These are phyloP conservation scores for Speleostelium caveatum DNA, from an alignment of 78 protist genomes.

Conservation along the genomic window DNA sequence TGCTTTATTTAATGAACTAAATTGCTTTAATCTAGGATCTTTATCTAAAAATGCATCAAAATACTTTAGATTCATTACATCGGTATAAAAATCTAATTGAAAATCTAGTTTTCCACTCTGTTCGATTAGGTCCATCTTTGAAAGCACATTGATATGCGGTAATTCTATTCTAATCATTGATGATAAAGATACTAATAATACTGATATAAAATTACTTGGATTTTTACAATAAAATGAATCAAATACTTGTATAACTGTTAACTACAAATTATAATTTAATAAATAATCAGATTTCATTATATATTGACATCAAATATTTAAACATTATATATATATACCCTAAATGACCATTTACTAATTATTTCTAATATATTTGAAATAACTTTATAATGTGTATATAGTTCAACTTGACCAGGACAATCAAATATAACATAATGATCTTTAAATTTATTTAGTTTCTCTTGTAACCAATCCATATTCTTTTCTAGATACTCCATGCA, in stretches of 20 bases:
- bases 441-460: slow-evolving; percentile 31
- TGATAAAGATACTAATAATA: slow-evolving; percentile 89
- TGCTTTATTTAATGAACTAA: slow-evolving; percentile 67
- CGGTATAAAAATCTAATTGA: slow-evolving; percentile 90
- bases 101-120: slow-evolving; percentile 82
- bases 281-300: too few species aligned
- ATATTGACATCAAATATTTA: neutral
- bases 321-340: slow-evolving; percentile 42
- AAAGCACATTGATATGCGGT: slow-evolving; percentile 97
- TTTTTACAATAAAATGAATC: slow-evolving; percentile 92
- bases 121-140: slow-evolving; percentile 96
- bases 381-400: slow-evolving; percentile 94
- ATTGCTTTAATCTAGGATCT: slow-evolving; percentile 21
- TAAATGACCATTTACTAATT: slow-evolving; percentile 83
- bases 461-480: slow-evolving; percentile 96
- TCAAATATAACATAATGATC: slow-evolving; percentile 93
- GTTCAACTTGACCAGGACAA: slow-evolving; percentile 99
- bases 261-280: slow-evolving; percentile 3
- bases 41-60: slow-evolving; percentile 16
- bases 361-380: slow-evolving; percentile 81
- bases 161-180: slow-evolving; percentile 90
- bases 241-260: slow-evolving; percentile 88
- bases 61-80: slow-evolving; percentile 78
- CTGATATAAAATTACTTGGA: slow-evolving; percentile 93
- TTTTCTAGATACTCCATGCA: slow-evolving; percentile 92